Evolutionary conservation across 257 asterid species (phyloP), one percentile per base, ranked within the genome.

Genomic region (Nemophila menziesii): DNA sequence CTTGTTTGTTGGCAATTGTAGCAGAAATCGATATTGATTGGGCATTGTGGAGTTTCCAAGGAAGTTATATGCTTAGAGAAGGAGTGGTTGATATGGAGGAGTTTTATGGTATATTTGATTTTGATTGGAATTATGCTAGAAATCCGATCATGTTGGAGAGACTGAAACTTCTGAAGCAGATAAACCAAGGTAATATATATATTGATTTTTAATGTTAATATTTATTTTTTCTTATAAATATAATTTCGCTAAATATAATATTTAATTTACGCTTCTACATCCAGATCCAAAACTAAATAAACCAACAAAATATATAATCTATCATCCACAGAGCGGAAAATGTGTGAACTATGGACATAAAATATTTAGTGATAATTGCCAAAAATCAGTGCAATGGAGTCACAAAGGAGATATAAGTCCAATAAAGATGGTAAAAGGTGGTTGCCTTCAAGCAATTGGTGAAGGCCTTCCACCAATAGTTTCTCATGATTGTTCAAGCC

Each of bases 41-140:
- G 95, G 81, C 76, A 0, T 23, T 84, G 34, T 84, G 92, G 93
- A 26, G 78, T 20, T 62, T 84, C n/a, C 86, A 84, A 37, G 93
- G 95, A 0, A 72, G 79, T 21, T 84, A 77, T 41, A 71, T 69
- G 1, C 47, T 73, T 0, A 65, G 86, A 20, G 47, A 74, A 23
- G 80, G 79, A 7, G 14, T 2, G 0, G 24, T 14, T 37, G 61
- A 68, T 39, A 5, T 17, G 22, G 79, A 74, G 3, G 92, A 80
- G 41, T 1, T 7, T 0, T 77, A 64, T 54, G 95, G 92, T 5
- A 70, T 73, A 49, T 47, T 71, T 22, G 66, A 80, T 48, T 6
- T 27, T 4, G 63, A 59, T 3, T 80, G 93, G 93, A 52, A 49
- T 49, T 16, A 46, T 8, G 64, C 62, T 1, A 70, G 70, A 39